A percentile compares a stretch with the other conserved stretches of the same genome.
Conservation (phyloP, 2,329 filamentous ascomycete species). For the Cladosporium austrohemisphaericum region DNA sequence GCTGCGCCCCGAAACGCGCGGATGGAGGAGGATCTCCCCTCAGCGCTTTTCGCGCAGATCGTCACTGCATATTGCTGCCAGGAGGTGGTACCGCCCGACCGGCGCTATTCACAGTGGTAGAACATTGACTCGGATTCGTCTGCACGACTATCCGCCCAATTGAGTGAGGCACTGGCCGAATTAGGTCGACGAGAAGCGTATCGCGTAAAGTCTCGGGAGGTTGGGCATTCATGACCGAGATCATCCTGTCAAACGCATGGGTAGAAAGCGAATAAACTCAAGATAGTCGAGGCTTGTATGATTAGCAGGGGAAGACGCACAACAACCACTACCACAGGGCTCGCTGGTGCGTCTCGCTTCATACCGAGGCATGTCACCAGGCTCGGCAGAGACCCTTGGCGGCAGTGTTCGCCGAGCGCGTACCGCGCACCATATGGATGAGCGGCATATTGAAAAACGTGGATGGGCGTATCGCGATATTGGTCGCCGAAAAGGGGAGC, state of each 20-base stretch:
- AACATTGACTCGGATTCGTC: conserved; percentile 9
- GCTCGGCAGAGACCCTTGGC: background rate
- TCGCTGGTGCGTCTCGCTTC: background rate
- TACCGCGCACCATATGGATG: background rate
- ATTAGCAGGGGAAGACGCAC: no score
- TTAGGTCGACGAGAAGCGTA: no score
- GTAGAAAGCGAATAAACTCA: no score
- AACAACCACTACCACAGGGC: no score
- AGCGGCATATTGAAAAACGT: conserved; percentile 1
- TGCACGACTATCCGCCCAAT: background rate
- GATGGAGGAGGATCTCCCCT: conserved; percentile 5
- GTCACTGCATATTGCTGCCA: no score
- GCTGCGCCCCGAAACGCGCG: conserved; percentile 15
- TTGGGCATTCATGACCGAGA: no score
- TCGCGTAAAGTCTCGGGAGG: no score
- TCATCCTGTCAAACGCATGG: no score
- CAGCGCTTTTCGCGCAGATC: conserved; percentile 10
- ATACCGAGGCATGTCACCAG: background rate
- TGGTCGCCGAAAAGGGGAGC: conserved; percentile 4
- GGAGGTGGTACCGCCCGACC: conserved; percentile 8
- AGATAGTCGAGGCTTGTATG: no score
- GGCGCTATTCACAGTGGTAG: conserved; percentile 11
- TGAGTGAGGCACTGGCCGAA: no score
- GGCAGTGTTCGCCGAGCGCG: background rate
- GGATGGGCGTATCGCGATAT: background rate